Conservation (phyloP, 129 eudicot genomes). For the Artemisia tridentata region DNA sequence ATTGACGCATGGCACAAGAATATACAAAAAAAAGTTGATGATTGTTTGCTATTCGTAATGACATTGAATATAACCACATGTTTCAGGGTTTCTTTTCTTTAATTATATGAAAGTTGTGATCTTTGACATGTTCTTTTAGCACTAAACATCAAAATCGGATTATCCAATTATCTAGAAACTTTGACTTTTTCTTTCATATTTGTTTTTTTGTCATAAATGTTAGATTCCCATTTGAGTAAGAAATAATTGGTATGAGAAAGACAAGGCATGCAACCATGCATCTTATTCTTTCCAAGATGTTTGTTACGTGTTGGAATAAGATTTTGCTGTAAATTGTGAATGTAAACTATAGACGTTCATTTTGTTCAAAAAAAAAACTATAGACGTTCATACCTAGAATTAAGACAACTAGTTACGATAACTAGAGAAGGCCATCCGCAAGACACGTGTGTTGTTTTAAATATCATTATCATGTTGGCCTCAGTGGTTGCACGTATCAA, state of each 20-base stretch:
- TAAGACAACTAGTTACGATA: background rate
- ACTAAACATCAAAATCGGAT: background rate
- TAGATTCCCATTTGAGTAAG: constrained; percentile 10
- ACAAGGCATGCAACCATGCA: constrained; percentile 5
- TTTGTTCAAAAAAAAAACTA: too few relatives aligned
- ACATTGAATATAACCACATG: constrained; percentile 8
- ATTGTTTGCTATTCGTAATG: constrained; percentile 3
- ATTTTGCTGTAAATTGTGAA: background rate
- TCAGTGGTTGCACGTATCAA: too few relatives aligned
- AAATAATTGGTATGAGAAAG: constrained; percentile 1
- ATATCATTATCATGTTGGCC: too few relatives aligned
- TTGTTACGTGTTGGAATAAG: constrained; percentile 22
- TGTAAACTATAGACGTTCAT: constrained; percentile 8
- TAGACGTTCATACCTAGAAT: background rate
- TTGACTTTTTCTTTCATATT: background rate
- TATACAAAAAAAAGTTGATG: constrained; percentile 5
- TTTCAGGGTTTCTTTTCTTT: constrained; percentile 7
- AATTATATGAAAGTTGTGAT: background rate
- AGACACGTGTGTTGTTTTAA: too few relatives aligned
- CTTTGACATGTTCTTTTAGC: background rate
- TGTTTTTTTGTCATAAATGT: background rate
- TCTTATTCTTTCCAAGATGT: constrained; percentile 13
- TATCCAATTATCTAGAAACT: background rate
- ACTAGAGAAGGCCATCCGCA: background rate
- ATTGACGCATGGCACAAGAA: background rate